Percentiles rank a stretch among this genome's conserved stretches.
phyloP scores from a whole-genome alignment of 192 early-diverging fungal genomes.

The Spizellomyces sp. region DNA sequence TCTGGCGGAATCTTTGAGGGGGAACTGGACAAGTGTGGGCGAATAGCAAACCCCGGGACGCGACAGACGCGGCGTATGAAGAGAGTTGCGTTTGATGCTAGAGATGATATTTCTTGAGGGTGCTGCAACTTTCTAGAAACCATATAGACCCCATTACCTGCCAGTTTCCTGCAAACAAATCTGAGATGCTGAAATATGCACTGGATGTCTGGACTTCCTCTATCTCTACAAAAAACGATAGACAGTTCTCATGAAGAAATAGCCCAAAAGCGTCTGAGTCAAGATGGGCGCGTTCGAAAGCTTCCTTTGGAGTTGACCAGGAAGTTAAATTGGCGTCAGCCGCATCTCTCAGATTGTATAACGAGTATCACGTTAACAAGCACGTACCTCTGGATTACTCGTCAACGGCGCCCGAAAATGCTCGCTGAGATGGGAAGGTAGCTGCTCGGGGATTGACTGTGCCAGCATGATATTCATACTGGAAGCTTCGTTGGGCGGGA shows the following conservation, averaged over 20 bases:
- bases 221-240: slow-evolving; percentile 32
- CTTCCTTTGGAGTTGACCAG: slow-evolving; percentile 18
- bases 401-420: slow-evolving; percentile 33
- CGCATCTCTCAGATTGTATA: slow-evolving; percentile 9
- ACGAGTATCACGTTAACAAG: not conserved
- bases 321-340: not conserved
- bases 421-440: slow-evolving; percentile 27
- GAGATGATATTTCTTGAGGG: not conserved
- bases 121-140: not conserved
- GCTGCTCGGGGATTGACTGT: not conserved
- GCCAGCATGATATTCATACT: not conserved
- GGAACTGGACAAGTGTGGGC: slow-evolving; percentile 31
- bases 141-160: slow-evolving; percentile 9
- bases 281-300: slow-evolving; percentile 36
- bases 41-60: slow-evolving; percentile 36
- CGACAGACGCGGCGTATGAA: slow-evolving; percentile 35
- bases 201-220: slow-evolving; percentile 39
- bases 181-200: slow-evolving; percentile 31
- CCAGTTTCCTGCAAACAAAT: slow-evolving; percentile 38
- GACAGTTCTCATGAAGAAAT: slow-evolving; percentile 47
- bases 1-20: slow-evolving; percentile 22
- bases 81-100: slow-evolving; percentile 32
- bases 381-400: slow-evolving; percentile 43
- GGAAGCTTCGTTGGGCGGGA: not conserved
- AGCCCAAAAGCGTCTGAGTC: slow-evolving; percentile 32